phyloP scores from a whole-genome alignment of 208 protist genomes.

The Acanthamoeba divionensis region DNA sequence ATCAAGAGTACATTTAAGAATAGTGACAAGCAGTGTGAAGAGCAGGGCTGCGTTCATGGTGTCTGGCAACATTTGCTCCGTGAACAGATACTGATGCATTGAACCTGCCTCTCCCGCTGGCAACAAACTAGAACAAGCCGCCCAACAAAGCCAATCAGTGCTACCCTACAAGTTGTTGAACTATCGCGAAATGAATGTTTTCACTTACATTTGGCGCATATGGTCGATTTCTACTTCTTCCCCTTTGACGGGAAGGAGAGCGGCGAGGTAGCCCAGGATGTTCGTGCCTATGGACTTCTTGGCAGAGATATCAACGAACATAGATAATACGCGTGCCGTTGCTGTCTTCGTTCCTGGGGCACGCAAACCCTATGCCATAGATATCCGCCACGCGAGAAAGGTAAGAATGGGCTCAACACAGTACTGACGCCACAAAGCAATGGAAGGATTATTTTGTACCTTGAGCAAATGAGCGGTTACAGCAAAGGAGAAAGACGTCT shows the following conservation, averaged over 20 bases:
- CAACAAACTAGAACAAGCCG: not conserved
- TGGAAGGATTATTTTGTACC: not conserved
- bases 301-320: constrained; percentile 11
- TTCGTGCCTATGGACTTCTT: constrained; percentile 19
- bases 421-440: no score
- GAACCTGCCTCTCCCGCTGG: not conserved
- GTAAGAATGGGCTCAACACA: no score
- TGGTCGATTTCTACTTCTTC: constrained; percentile 20
- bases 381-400: no score
- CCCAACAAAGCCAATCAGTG: not conserved
- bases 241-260: constrained; percentile 13
- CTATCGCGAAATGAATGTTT: not conserved
- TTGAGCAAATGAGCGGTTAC: constrained; percentile 57
- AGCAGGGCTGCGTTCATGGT: constrained; percentile 21
- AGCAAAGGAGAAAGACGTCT: constrained; percentile 63
- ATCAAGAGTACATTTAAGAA: constrained; percentile 28
- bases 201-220: constrained; percentile 9
- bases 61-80: constrained; percentile 38
- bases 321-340: constrained; percentile 14
- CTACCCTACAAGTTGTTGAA: not conserved
- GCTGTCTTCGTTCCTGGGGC: not conserved
- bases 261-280: constrained; percentile 30
- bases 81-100: constrained; percentile 19
- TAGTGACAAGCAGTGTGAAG: constrained; percentile 35
- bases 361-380: not conserved